Conservation (phyloP, 176 grass and related monocot genomes). For the Ensete glaucum region DNA sequence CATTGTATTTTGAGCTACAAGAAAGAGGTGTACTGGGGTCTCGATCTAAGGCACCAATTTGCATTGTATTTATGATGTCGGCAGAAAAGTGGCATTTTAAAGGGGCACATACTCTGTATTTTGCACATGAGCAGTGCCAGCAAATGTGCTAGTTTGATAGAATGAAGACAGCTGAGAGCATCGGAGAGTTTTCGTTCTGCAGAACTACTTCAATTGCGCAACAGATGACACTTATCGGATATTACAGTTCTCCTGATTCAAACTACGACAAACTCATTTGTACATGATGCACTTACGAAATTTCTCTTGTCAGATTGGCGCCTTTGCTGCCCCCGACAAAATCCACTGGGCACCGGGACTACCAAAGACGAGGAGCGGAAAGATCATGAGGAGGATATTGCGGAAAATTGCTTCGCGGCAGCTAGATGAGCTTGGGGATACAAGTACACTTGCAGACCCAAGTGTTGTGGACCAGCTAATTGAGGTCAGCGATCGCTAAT, state of each 20-base stretch:
- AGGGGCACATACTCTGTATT: too few species aligned
- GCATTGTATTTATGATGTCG: too few species aligned
- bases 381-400: conserved; percentile 91
- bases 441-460: conserved; percentile 81
- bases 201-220: too few species aligned
- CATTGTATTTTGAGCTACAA: too few species aligned
- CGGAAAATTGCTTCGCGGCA: conserved; percentile 88
- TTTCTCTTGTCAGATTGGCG: conserved; percentile 52
- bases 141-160: too few species aligned
- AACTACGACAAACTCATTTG: neutral
- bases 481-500: conserved; percentile 44
- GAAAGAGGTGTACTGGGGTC: too few species aligned
- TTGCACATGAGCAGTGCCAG: too few species aligned
- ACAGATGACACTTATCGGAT: neutral
- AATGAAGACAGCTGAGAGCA: too few species aligned
- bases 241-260: neutral
- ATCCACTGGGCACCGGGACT: conserved; percentile 96
- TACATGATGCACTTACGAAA: neutral
- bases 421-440: conserved; percentile 90
- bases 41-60: too few species aligned
- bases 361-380: conserved; percentile 90
- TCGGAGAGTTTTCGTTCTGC: too few species aligned
- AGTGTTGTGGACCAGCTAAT: conserved; percentile 75
- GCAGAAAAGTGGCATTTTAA: too few species aligned
- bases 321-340: conserved; percentile 95